phyloP scores from a whole-genome alignment of 495 filamentous ascomycete species.

The Penicillium dipodomyicola region DNA sequence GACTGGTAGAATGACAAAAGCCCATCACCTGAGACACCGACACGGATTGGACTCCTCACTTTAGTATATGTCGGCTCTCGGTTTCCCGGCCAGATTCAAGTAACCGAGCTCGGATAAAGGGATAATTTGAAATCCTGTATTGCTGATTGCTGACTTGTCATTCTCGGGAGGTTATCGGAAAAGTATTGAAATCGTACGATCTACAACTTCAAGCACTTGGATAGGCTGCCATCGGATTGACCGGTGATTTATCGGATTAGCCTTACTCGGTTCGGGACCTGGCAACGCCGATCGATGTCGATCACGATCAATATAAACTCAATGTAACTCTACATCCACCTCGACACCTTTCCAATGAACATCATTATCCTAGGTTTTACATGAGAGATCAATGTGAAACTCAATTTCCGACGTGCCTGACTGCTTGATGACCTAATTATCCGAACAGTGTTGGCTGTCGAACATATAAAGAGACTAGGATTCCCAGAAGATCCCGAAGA shows the following conservation, averaged over 20 bases:
- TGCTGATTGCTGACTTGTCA: no score
- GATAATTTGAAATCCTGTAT: no score
- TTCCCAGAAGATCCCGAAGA: neutral
- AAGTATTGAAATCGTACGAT: neutral
- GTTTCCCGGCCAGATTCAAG: no score
- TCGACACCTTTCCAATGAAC: neutral
- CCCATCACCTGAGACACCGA: no score
- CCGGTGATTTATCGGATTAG: neutral
- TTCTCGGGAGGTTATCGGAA: neutral
- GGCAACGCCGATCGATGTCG: neutral
- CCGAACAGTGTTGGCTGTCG: neutral
- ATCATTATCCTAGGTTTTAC: neutral
- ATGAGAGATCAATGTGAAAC: neutral
- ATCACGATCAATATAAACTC: neutral
- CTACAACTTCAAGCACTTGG: neutral
- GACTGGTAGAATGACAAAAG: no score
- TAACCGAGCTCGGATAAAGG: no score
- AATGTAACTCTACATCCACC: neutral
- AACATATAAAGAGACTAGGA: neutral
- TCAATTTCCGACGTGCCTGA: neutral
- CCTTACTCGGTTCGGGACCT: neutral
- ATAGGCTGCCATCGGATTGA: no score
- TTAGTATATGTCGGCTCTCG: no score
- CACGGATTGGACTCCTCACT: no score
- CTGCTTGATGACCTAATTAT: neutral